A percentile compares a stretch with the other conserved stretches of the same genome.
Evolutionary conservation across 495 filamentous ascomycete species (phyloP).

Genomic region (Xylaria castorea): DNA sequence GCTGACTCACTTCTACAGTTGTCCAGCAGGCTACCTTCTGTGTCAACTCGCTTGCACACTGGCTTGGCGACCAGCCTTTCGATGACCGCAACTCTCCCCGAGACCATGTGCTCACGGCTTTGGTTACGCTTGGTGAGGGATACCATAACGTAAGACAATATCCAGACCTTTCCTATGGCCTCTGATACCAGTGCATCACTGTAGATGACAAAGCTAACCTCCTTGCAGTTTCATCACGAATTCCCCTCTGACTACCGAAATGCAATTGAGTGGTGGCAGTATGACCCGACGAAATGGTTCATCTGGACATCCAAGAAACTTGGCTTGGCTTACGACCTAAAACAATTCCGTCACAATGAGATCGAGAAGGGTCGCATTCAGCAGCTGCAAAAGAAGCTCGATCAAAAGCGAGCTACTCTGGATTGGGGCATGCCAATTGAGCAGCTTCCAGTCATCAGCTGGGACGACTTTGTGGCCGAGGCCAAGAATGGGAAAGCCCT

Average conservation of each 20-base stretch:
- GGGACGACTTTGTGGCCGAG: constrained; percentile 93
- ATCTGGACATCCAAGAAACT: constrained; percentile 96
- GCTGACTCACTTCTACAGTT: constrained; percentile 52
- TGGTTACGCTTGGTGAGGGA: constrained; percentile 95
- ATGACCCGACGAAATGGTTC: constrained; percentile 98
- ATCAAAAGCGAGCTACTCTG: constrained; percentile 88
- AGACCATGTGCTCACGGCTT: constrained; percentile 93
- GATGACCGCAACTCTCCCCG: constrained; percentile 98
- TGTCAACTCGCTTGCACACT: constrained; percentile 98
- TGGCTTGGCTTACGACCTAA: constrained; percentile 92
- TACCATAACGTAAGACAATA: constrained; percentile 75
- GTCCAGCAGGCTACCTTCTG: constrained; percentile 99
- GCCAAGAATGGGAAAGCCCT: constrained; percentile 87
- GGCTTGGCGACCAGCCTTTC: constrained; percentile 98
- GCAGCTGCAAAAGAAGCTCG: constrained; percentile 98
- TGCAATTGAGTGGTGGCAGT: constrained; percentile 97
- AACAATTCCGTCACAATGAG: constrained; percentile 97
- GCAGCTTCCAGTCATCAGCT: constrained; percentile 92
- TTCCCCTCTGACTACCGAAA: constrained; percentile 99
- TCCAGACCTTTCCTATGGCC: neutral
- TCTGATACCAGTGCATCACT: constrained; percentile 36
- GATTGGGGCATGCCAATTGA: constrained; percentile 97
- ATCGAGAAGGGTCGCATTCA: constrained; percentile 99
- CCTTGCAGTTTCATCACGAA: constrained; percentile 85
- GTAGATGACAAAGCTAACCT: constrained; percentile 40